Conservation (phyloP, 176 grass and related monocot species). For the Aegilops speltoides region DNA sequence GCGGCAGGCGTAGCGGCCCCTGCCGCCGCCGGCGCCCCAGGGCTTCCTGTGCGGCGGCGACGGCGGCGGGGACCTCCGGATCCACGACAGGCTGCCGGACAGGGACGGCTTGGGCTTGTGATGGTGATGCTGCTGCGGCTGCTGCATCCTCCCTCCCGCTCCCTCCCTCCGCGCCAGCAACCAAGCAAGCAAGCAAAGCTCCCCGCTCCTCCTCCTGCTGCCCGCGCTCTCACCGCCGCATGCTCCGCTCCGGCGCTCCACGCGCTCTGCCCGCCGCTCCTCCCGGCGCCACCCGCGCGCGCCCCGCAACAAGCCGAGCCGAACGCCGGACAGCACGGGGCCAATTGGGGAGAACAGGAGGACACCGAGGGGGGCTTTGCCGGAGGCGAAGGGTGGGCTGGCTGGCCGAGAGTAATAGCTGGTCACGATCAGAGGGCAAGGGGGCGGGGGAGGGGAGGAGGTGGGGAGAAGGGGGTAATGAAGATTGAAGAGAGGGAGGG, state of each 20-base stretch:
- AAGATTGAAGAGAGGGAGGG: not conserved
- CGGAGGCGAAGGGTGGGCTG: not conserved
- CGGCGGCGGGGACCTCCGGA: conserved; percentile 51
- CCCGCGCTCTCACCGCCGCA: conserved; percentile 24
- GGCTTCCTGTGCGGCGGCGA: conserved; percentile 57
- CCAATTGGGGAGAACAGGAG: not conserved
- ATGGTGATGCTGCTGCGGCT: conserved; percentile 45
- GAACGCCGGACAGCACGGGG: not conserved
- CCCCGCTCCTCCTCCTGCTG: not conserved
- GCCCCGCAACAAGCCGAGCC: not conserved
- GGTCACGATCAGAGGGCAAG: conserved; percentile 34
- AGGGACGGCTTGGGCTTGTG: conserved; percentile 40
- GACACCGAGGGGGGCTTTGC: not conserved
- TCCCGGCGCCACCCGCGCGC: not conserved
- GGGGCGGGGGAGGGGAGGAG: not conserved
- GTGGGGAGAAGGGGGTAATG: conserved; percentile 23
- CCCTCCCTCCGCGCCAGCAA: not conserved
- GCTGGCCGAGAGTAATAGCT: conserved; percentile 15
- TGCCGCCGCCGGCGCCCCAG: conserved; percentile 29
- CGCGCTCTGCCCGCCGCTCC: not conserved
- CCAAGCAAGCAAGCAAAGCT: not conserved
- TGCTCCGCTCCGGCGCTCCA: conserved; percentile 26
- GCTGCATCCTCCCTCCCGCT: conserved; percentile 33
- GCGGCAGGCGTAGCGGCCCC: conserved; percentile 41
- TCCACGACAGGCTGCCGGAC: conserved; percentile 39